These are phyloP conservation scores for Linderina pennispora DNA, from an alignment of 192 early-diverging fungal genomes.

Conservation along the genomic window DNA sequence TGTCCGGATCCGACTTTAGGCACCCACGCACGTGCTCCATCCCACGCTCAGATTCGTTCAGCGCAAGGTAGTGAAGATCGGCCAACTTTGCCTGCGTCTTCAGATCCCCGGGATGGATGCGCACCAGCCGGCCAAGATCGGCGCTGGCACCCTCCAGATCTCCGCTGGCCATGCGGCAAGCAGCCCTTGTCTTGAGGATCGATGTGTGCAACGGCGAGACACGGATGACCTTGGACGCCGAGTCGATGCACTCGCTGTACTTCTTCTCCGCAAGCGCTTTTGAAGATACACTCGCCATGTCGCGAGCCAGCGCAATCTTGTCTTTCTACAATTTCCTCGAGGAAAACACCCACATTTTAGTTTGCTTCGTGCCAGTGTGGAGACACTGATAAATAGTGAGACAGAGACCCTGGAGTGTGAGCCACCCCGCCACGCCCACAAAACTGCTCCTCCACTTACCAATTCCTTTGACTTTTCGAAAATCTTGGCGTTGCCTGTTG, in stretches of 20 bases:
- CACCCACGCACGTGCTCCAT: conserved; percentile 75
- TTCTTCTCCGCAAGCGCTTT: conserved; percentile 36
- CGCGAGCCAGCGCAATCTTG: conserved; percentile 43
- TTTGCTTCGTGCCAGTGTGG: too few relatives aligned
- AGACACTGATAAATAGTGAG: too few relatives aligned
- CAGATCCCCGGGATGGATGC: conserved; percentile 62
- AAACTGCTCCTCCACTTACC: background rate
- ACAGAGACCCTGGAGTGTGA: too few relatives aligned
- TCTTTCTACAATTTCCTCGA: too few relatives aligned
- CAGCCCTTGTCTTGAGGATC: conserved; percentile 59
- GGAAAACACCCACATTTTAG: too few relatives aligned
- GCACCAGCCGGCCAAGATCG: conserved; percentile 71
- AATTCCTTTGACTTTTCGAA: conserved; percentile 19
- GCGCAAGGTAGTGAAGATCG: conserved; percentile 59
- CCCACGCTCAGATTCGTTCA: conserved; percentile 68
- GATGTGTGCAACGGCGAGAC: conserved; percentile 50
- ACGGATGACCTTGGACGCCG: conserved; percentile 49
- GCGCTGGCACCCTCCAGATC: conserved; percentile 83
- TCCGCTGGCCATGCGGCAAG: conserved; percentile 64
- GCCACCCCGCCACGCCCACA: too few relatives aligned
- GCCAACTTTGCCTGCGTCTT: conserved; percentile 59
- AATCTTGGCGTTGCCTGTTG: conserved; percentile 8
- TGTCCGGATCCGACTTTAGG: conserved; percentile 83
- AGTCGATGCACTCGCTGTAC: conserved; percentile 50
- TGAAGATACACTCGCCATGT: conserved; percentile 30